These are phyloP conservation scores for Epichloe hybrida DNA, from an alignment of 2,329 filamentous ascomycete species.

Conservation along the genomic window DNA sequence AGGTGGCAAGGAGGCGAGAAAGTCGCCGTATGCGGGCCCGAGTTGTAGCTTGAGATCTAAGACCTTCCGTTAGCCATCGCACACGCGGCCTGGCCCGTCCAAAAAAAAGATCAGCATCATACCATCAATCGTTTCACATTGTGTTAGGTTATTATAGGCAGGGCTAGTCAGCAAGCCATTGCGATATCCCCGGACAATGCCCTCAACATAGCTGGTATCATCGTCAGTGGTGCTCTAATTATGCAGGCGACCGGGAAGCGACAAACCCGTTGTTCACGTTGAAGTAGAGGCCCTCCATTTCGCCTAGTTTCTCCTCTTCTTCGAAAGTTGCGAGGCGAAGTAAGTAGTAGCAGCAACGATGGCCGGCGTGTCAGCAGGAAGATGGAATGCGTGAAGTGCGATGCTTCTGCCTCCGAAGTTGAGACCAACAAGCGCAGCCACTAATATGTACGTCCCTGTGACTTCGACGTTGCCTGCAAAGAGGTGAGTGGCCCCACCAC, in stretches of 20 bases:
- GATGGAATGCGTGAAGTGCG: background rate
- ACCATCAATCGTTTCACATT: slow-evolving; percentile 98
- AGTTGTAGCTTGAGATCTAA: slow-evolving; percentile 96
- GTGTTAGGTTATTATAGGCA: slow-evolving; percentile 90
- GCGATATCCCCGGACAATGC: slow-evolving; percentile 91
- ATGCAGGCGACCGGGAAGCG: slow-evolving; percentile 4
- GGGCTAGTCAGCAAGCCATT: slow-evolving; percentile 80
- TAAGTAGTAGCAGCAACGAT: background rate
- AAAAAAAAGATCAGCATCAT: background rate
- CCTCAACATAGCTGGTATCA: slow-evolving; percentile 71
- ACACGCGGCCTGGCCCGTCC: background rate
- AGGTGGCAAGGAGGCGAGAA: slow-evolving; percentile 81
- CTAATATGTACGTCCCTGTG: background rate
- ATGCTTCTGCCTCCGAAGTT: background rate
- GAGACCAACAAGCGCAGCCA: background rate
- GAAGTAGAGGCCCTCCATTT: slow-evolving; percentile 86
- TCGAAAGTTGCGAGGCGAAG: background rate
- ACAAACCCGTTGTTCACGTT: slow-evolving; percentile 84
- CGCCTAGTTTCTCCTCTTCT: background rate
- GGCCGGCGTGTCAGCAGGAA: background rate
- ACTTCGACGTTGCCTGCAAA: background rate
- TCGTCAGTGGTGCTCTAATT: slow-evolving; percentile 17
- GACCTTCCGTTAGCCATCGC: background rate
- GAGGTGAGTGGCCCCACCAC: slow-evolving; percentile 9
- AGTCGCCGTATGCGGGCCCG: slow-evolving; percentile 91